A percentile compares a stretch with the other conserved stretches of the same genome.
phyloP scores from a whole-genome alignment of 805 yeast species.

The Spencermartinsiella europaea region DNA sequence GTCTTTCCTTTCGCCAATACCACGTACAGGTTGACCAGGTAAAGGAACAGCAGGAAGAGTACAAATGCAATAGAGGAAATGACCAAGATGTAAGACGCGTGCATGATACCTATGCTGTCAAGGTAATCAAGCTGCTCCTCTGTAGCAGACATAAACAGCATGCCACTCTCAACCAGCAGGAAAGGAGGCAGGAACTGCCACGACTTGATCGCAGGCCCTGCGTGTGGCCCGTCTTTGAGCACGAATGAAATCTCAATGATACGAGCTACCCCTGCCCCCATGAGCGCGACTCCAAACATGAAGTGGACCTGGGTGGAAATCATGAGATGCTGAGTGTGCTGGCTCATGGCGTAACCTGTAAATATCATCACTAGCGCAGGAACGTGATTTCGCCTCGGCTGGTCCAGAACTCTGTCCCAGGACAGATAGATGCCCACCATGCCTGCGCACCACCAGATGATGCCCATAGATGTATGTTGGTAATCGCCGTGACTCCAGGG shows the following conservation, averaged over 20 bases:
- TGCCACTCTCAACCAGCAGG: conserved; percentile 70
- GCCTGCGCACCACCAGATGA: conserved; percentile 95
- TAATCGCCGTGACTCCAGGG: conserved; percentile 90
- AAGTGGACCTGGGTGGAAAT: conserved; percentile 85
- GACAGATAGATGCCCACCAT: conserved; percentile 75
- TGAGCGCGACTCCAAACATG: conserved; percentile 76
- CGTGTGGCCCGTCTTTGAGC: conserved; percentile 48
- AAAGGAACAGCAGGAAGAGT: conserved; percentile 59
- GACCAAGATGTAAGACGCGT: conserved; percentile 72
- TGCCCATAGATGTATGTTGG: conserved; percentile 95
- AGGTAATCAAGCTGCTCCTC: conserved; percentile 80
- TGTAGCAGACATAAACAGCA: conserved; percentile 85
- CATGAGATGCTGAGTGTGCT: conserved; percentile 69
- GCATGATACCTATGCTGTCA: conserved; percentile 72
- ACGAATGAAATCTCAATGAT: conserved; percentile 76
- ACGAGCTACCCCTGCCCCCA: conserved; percentile 71
- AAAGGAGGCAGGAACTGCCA: conserved; percentile 89
- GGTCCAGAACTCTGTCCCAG: conserved; percentile 44
- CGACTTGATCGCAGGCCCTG: conserved; percentile 40
- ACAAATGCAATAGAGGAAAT: conserved; percentile 69
- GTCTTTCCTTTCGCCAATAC: conserved; percentile 25
- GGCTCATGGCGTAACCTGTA: conserved; percentile 94
- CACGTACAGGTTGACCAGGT: conserved; percentile 56
- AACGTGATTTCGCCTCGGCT: conserved; percentile 58
- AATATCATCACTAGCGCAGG: conserved; percentile 79